Evolutionary conservation across 2,329 filamentous ascomycete genomes (phyloP), one percentile per base, ranked within the genome.

Genomic region (Ophiocordyceps robertsii): DNA sequence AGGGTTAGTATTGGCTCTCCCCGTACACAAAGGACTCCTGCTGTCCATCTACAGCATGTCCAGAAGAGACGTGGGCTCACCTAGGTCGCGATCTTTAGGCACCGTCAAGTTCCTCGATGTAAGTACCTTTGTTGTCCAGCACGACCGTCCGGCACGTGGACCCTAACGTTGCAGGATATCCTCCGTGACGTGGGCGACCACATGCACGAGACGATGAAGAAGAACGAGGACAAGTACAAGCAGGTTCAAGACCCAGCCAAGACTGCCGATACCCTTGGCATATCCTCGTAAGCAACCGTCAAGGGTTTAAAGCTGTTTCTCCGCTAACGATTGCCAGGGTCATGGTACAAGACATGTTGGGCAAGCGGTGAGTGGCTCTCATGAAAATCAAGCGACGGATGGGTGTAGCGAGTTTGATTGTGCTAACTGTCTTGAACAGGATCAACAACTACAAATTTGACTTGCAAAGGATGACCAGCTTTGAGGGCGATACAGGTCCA

Each of bases 321-420:
- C 13, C 17, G 39, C 39, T 41, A 36, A 42, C 5, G 1, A 8
- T 14, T 30, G 6, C 10, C 49, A 83, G 84, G 57, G 90, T 96
- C 57, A 96, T 96, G 88, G 87, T 95, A 17, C 90, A 96, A 64
- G 92, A 96, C 58, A 95, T 96, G 87, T 84, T 77, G 50, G 92
- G 90, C 60, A 96, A 95, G 77, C 77, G 85, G 81, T 82, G 64
- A 50, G 73, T 52, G 1, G 19, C 39, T 4, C 27, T 24, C 8
- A 17, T 10, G 13, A 4, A 27, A 19, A 19, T 19, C 19, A 19
- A 19, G 19, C 19, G 4, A 4, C 19, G 3, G 3, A 19, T 16
- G 12, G 10, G 8, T 6, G 30, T 3, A 13, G 11, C 2, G 6
- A 11, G 10, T 21, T 8, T 9, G 6, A 6, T 24, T 17, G 46